Percentiles rank a stretch among this genome's conserved stretches.
Evolutionary conservation across 1,284 basidiomycete genomes (phyloP).

Genomic region (Takashimella koratensis): DNA sequence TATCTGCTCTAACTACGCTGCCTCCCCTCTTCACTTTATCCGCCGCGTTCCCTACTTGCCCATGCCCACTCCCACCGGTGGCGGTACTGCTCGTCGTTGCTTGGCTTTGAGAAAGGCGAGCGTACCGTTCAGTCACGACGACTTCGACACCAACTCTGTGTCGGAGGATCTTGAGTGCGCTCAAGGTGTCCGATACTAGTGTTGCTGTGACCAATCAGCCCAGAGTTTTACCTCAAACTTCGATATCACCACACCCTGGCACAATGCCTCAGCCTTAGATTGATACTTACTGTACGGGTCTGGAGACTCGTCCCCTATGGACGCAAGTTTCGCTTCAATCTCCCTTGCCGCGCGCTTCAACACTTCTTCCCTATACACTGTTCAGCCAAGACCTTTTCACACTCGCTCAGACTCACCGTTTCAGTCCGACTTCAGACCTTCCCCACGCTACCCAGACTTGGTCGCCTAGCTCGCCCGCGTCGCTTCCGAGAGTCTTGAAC

Average conservation of each 20-base stretch:
- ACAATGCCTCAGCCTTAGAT: no score
- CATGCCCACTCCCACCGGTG: background rate
- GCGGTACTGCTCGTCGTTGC: background rate
- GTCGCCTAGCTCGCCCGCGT: slow-evolving; percentile 8
- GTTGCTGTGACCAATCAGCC: no score
- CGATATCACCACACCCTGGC: no score
- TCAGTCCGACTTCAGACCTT: slow-evolving; percentile 7
- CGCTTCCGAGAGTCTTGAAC: slow-evolving; percentile 1
- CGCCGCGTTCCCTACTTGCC: background rate
- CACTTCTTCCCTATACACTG: background rate
- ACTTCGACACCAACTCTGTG: slow-evolving; percentile 12
- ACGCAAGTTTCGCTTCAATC: slow-evolving; percentile 9
- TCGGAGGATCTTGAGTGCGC: slow-evolving; percentile 15
- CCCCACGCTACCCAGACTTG: slow-evolving; percentile 15
- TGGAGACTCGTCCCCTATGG: no score
- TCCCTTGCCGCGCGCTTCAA: slow-evolving; percentile 10
- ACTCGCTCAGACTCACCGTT: slow-evolving; percentile 3
- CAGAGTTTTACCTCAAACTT: no score
- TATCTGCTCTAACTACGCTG: background rate
- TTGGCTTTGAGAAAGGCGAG: background rate
- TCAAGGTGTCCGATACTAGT: slow-evolving; percentile 6
- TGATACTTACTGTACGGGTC: no score
- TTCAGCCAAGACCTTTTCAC: background rate
- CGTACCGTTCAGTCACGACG: background rate
- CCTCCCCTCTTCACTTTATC: no score